A percentile compares a stretch with the other conserved stretches of the same genome.
These are phyloP conservation scores for Vigna mungo DNA, from an alignment of 306 rosid genomes.

Conservation along the genomic window DNA sequence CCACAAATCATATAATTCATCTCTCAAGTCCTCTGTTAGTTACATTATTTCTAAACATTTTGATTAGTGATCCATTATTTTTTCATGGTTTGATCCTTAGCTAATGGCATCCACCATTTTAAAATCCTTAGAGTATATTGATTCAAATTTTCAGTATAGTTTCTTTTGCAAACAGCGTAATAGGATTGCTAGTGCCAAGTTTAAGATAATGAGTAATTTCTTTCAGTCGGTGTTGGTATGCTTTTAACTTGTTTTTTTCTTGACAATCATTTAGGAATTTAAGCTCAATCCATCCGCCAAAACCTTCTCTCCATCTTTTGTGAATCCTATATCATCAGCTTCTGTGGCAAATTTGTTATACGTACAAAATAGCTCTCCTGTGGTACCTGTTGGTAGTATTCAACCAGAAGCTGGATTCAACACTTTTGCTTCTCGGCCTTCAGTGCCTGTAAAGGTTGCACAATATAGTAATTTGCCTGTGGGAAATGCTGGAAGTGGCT, in stretches of 20 bases:
- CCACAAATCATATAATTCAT: not conserved
- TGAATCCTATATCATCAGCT: conserved; percentile 50
- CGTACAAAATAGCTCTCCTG: conserved; percentile 65
- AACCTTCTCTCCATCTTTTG: conserved; percentile 76
- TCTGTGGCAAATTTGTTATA: conserved; percentile 65
- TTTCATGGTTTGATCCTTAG: conserved; percentile 9
- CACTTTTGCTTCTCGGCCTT: conserved; percentile 60
- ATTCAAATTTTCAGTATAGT: conserved; percentile 18
- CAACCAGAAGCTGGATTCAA: conserved; percentile 68
- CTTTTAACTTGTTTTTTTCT: conserved; percentile 28
- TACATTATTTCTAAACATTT: conserved; percentile 35
- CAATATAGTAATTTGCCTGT: conserved; percentile 66
- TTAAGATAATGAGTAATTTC: conserved; percentile 25
- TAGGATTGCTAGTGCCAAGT: conserved; percentile 26
- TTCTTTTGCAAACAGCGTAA: conserved; percentile 28
- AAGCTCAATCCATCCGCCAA: conserved; percentile 95
- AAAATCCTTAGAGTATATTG: conserved; percentile 29
- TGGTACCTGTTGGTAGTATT: conserved; percentile 56
- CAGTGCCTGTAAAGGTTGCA: conserved; percentile 68
- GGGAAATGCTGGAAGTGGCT: conserved; percentile 68
- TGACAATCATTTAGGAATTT: conserved; percentile 66
- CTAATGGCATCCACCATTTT: conserved; percentile 22
- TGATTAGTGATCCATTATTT: conserved; percentile 20
- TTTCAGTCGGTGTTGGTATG: conserved; percentile 1
- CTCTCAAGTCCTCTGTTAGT: not conserved